phyloP scores from a whole-genome alignment of 768 basidiomycete genomes.

The Boletus pseudopeckii region DNA sequence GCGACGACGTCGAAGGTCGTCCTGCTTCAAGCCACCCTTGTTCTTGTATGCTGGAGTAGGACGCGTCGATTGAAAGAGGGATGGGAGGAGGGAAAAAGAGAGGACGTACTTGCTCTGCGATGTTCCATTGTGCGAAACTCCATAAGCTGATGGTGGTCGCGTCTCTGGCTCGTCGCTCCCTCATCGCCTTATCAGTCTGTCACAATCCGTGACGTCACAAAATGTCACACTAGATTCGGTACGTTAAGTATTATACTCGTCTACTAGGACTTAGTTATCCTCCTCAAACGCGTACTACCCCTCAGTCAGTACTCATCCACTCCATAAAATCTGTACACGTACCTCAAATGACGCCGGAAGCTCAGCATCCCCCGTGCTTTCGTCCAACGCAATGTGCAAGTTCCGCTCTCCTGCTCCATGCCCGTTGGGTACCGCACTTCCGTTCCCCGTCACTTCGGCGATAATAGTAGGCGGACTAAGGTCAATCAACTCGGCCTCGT shows the following conservation, averaged over 20 bases:
- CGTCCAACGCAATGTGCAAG: constrained; percentile 66
- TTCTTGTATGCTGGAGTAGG: constrained; percentile 75
- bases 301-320: constrained; percentile 18
- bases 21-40: constrained; percentile 84
- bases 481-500: constrained; percentile 72
- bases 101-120: constrained; percentile 62
- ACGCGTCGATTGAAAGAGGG: constrained; percentile 37
- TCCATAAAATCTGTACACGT: constrained; percentile 25
- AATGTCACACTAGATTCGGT: constrained; percentile 4
- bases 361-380: constrained; percentile 66
- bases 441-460: constrained; percentile 19
- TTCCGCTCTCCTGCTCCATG: constrained; percentile 22
- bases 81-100: neutral
- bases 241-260: neutral
- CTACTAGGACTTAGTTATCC: constrained; percentile 37
- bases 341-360: constrained; percentile 86
- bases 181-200: constrained; percentile 27
- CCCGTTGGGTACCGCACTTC: constrained; percentile 30
- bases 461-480: constrained; percentile 43
- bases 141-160: constrained; percentile 26
- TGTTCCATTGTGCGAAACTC: constrained; percentile 73
- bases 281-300: constrained; percentile 75
- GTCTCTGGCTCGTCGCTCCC: constrained; percentile 1
- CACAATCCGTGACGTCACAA: constrained; percentile 21
- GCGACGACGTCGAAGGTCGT: constrained; percentile 92